Evolutionary conservation across 2,329 filamentous ascomycete species (phyloP), one percentile per base, ranked within the genome.

Genomic region (Fusarium sororula): DNA sequence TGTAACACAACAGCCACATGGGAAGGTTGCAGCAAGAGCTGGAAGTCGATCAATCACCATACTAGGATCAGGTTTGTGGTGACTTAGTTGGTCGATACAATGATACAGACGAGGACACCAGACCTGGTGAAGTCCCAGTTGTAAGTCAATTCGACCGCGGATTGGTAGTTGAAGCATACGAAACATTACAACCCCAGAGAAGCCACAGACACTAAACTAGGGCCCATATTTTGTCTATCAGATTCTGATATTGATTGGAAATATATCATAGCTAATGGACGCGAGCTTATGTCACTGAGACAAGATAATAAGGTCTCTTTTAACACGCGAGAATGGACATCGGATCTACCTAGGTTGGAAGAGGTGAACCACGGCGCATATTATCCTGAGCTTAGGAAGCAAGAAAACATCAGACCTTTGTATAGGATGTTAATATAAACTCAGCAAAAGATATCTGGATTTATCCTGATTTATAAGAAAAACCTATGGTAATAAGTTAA

Each of bases 41-140:
- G 47, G 65, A 62, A 68, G 57, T 66, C 47, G 70, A 75, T 74
- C 66, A 64, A 39, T 74, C 67, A 53, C 44, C 53, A 50, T 44
- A 64, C 65, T 65, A 65, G 64, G 63, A 66, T 65, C 54, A 58
- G 50, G 56, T 62, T 63, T 70, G 51, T 65, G 58, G 70, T 38
- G 26, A 37, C 45, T 58, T 53, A 24, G 58, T 38, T 24, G 42
- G 44, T 39, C n/a, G 18, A 51, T 63, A 18, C 37, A 48, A 24
- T 45, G 28, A 28, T 42, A 48, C 18, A 44, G 20, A 37, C 18
- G n/a, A 44, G n/a, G 26, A 32, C n/a, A 20, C 22, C 15, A 68
- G 35, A 44, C 28, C 17, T 18, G 15, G 24, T 44, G 17, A 39
- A 44, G 26, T 32, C 44, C 48, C 28, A 28, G 18, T 42, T 55